A percentile compares a stretch with the other conserved stretches of the same genome.
These are phyloP conservation scores for Blastobotrys americana DNA, from an alignment of 805 yeast genomes.

Conservation along the genomic window DNA sequence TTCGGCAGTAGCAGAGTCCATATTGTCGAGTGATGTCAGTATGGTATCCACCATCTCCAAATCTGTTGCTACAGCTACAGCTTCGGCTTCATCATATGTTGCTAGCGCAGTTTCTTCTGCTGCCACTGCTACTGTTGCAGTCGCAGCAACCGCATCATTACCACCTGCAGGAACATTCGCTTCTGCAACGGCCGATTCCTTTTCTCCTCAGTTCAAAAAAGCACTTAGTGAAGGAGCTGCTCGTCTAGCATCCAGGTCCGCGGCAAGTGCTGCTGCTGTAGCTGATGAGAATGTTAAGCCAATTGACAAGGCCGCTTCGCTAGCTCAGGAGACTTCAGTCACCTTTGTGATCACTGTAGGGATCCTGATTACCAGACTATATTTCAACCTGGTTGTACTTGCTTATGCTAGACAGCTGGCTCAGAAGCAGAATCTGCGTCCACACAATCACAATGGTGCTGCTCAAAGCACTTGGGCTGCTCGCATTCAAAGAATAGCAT, in stretches of 20 bases:
- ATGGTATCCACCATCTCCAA: neutral
- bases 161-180: no score
- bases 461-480: slow-evolving; percentile 28
- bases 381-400: slow-evolving; percentile 47
- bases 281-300: slow-evolving; percentile 4
- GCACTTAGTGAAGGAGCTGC: neutral
- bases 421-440: slow-evolving; percentile 33
- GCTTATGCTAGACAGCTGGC: slow-evolving; percentile 51
- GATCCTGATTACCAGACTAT: slow-evolving; percentile 41
- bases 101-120: no score
- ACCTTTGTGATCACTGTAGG: slow-evolving; percentile 45
- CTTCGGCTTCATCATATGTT: slow-evolving; percentile 2
- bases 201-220: slow-evolving; percentile 3
- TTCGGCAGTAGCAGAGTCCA: neutral
- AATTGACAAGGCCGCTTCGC: slow-evolving; percentile 19
- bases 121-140: slow-evolving; percentile 4
- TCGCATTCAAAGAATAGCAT: slow-evolving; percentile 24
- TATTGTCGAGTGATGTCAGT: neutral
- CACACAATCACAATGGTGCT: slow-evolving; percentile 29
- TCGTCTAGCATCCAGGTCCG: neutral
- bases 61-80: neutral
- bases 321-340: slow-evolving; percentile 33
- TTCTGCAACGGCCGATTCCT: neutral
- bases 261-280: slow-evolving; percentile 8
- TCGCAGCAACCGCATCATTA: neutral